Evolutionary conservation across 2,329 filamentous ascomycete species (phyloP).

Genomic region (Diaporthe sp.): DNA sequence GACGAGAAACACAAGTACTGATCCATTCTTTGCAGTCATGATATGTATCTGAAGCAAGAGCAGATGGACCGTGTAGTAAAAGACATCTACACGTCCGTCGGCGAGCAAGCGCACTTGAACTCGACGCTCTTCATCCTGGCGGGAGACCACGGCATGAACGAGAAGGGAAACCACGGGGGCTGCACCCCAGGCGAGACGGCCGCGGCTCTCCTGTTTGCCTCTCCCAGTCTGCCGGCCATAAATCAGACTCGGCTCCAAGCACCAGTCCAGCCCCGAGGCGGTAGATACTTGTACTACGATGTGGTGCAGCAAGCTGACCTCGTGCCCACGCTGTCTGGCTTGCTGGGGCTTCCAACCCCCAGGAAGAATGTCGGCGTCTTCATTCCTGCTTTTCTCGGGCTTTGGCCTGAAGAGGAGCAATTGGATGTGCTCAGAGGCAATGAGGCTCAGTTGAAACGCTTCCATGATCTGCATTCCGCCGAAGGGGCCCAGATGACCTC

Average conservation of each 20-base stretch:
- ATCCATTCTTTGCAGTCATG: not conserved
- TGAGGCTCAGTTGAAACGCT: not conserved
- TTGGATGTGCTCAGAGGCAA: not conserved
- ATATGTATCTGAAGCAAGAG: not conserved
- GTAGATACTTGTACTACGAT: not conserved
- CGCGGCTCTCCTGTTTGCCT: not conserved
- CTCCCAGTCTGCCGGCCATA: not conserved
- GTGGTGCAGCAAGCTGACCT: not conserved
- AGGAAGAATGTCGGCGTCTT: not conserved
- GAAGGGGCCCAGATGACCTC: not conserved
- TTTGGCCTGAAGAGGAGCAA: not conserved
- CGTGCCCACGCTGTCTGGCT: not conserved
- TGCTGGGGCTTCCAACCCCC: not conserved
- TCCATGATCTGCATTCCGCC: not conserved
- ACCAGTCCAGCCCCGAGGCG: too few relatives aligned
- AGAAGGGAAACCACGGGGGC: not conserved
- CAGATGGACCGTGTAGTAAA: not conserved
- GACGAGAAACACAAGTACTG: not conserved
- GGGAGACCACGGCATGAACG: not conserved
- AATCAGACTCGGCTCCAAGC: not conserved
- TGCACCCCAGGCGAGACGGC: not conserved
- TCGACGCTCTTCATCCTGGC: not conserved
- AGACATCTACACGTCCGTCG: not conserved
- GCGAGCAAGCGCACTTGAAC: not conserved
- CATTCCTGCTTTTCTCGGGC: not conserved